These are phyloP conservation scores for Parachaetomium inaequale DNA, from an alignment of 495 filamentous ascomycete species.

Conservation along the genomic window DNA sequence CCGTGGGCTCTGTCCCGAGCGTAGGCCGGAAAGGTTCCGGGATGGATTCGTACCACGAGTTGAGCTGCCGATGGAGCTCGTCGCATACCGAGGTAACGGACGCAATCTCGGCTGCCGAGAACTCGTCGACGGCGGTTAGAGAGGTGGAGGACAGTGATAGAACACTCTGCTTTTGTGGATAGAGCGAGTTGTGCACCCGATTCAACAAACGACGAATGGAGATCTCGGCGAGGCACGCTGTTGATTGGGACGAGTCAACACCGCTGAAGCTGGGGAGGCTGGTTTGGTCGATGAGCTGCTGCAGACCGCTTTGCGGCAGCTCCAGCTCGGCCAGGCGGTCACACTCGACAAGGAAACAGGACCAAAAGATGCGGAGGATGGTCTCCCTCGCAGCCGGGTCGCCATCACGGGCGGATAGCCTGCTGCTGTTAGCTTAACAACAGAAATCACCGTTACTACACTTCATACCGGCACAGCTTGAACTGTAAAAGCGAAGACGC, in stretches of 20 bases:
- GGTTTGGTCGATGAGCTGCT: conserved; percentile 8
- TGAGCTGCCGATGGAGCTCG: conserved; percentile 8
- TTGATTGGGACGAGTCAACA: conserved; percentile 2
- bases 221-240: conserved; percentile 1
- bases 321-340: conserved; percentile 7
- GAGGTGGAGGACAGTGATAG: conserved; percentile 4
- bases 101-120: background rate
- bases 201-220: conserved; percentile 8
- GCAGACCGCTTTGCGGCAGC: conserved; percentile 4
- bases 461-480: conserved; percentile 5
- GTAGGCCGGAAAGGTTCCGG: conserved; percentile 3
- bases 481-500: conserved; percentile 8
- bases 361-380: conserved; percentile 10
- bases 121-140: background rate
- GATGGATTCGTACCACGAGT: conserved; percentile 10
- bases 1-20: background rate
- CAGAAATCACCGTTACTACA: background rate
- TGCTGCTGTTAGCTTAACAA: background rate
- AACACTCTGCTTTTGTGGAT: background rate
- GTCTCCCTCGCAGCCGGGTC: background rate
- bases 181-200: conserved; percentile 2
- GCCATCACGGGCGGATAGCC: conserved; percentile 1
- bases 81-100: conserved; percentile 3
- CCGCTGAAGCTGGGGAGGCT: background rate
- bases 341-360: conserved; percentile 10